These are phyloP conservation scores for Boletellus deceptivus DNA, from an alignment of 1,284 basidiomycete genomes.

Conservation along the genomic window DNA sequence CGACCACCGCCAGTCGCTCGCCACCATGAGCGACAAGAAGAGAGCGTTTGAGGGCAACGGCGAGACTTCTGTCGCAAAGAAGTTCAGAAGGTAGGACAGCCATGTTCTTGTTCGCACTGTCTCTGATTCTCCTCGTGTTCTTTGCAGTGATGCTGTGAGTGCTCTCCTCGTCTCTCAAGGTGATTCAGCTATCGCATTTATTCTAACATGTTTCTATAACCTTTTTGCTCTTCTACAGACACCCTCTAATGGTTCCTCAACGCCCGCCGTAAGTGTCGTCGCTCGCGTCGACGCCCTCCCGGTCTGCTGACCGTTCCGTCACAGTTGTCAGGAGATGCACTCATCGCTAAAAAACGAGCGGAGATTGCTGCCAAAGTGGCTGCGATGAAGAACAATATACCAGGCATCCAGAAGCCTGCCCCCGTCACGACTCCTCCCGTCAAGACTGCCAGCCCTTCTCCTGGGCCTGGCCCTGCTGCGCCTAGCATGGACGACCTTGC, in stretches of 20 bases:
- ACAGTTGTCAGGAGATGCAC: slow-evolving; percentile 51
- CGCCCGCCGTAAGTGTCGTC: slow-evolving; percentile 41
- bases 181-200: slow-evolving; percentile 55
- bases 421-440: slow-evolving; percentile 30
- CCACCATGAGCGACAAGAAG: slow-evolving; percentile 48
- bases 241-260: slow-evolving; percentile 44
- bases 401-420: slow-evolving; percentile 29
- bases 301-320: not conserved
- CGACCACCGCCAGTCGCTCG: not conserved
- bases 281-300: not conserved
- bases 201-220: slow-evolving; percentile 71
- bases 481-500: slow-evolving; percentile 63
- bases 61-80: slow-evolving; percentile 56
- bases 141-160: slow-evolving; percentile 66
- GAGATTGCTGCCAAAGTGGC: slow-evolving; percentile 85
- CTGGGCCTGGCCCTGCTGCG: slow-evolving; percentile 33
- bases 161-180: slow-evolving; percentile 49
- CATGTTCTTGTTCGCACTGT: slow-evolving; percentile 9
- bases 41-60: slow-evolving; percentile 51
- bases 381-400: slow-evolving; percentile 59
- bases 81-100: slow-evolving; percentile 60
- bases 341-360: slow-evolving; percentile 78
- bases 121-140: slow-evolving; percentile 19
- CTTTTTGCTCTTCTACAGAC: slow-evolving; percentile 51
- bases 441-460: slow-evolving; percentile 37